Conservation (phyloP, 176 grass and related monocot genomes). For the Oryza officinalis region DNA sequence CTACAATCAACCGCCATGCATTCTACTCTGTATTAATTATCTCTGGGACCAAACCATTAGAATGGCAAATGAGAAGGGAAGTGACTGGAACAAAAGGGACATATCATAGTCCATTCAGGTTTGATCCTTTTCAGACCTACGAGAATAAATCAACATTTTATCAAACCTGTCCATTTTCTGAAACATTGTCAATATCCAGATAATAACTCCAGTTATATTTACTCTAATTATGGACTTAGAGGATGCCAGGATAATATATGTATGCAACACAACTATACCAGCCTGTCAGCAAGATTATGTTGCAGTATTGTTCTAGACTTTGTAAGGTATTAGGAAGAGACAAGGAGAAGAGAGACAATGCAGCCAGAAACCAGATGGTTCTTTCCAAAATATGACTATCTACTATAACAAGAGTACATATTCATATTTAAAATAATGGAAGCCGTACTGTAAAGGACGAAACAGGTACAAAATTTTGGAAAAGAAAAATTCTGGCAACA, state of each 20-base stretch:
- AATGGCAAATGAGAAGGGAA: conserved; percentile 10
- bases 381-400: neutral
- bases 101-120: neutral
- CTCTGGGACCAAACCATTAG: neutral
- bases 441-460: conserved; percentile 81
- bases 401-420: neutral
- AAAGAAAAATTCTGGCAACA: neutral
- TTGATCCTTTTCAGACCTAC: neutral
- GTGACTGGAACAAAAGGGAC: neutral
- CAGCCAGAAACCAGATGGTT: neutral
- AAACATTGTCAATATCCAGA: neutral
- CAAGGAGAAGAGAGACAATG: neutral
- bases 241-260: neutral
- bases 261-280: neutral
- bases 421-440: conserved; percentile 27
- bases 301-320: neutral
- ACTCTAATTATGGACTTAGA: neutral
- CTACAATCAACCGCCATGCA: neutral
- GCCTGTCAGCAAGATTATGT: neutral
- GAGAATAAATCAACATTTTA: neutral
- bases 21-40: conserved; percentile 30
- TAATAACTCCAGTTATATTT: neutral
- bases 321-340: neutral
- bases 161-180: neutral
- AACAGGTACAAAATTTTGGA: conserved; percentile 55